These are phyloP conservation scores for Echites panduratus DNA, from an alignment of 257 asterid species.

Conservation along the genomic window DNA sequence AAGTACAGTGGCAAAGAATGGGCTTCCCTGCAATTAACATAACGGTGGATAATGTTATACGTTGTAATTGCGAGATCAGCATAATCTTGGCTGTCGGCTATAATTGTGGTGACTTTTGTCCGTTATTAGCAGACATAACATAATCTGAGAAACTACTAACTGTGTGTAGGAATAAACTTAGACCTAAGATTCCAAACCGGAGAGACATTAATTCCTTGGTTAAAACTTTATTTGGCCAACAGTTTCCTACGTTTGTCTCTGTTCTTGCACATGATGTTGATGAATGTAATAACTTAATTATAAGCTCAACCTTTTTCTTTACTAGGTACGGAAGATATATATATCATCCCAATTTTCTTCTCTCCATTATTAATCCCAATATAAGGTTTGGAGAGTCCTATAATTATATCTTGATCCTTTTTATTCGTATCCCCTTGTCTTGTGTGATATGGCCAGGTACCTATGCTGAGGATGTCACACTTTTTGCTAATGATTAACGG, in stretches of 20 bases:
- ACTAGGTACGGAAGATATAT: too few species aligned
- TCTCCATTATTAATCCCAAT: too few species aligned
- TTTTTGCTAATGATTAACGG: neutral
- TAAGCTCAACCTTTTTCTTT: too few species aligned
- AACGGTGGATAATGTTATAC: constrained; percentile 15
- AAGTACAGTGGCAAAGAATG: constrained; percentile 10
- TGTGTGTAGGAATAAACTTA: constrained; percentile 32
- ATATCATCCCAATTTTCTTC: too few species aligned
- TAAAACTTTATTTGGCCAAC: constrained; percentile 14
- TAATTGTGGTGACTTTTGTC: constrained; percentile 33
- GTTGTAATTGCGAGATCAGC: constrained; percentile 16
- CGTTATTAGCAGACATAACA: constrained; percentile 33
- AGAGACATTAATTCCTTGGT: constrained; percentile 37
- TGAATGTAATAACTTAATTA: too few species aligned
- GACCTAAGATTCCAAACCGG: constrained; percentile 35
- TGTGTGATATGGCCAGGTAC: too few species aligned
- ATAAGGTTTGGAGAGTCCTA: too few species aligned
- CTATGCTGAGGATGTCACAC: neutral
- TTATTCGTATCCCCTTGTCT: too few species aligned
- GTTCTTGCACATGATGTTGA: neutral
- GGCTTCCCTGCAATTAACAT: constrained; percentile 22
- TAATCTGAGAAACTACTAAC: constrained; percentile 23
- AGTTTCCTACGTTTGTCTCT: constrained; percentile 14
- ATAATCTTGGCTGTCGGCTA: constrained; percentile 48
- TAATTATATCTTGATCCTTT: too few species aligned